These are phyloP conservation scores for Novakomyces olei DNA, from an alignment of 805 yeast genomes.

Conservation along the genomic window DNA sequence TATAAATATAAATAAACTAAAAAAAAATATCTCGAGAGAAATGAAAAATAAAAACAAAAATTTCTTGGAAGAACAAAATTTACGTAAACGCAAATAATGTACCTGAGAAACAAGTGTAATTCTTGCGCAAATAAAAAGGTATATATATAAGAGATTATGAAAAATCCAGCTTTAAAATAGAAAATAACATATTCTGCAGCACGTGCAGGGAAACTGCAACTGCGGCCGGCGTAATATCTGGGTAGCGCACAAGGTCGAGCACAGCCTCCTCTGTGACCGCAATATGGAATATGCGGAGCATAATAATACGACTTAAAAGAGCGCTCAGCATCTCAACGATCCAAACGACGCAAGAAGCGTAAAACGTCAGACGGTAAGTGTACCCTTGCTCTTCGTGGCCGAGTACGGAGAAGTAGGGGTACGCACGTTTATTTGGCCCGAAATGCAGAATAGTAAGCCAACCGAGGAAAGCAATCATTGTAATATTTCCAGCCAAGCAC, in stretches of 20 bases:
- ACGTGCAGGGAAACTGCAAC: slow-evolving; percentile 2
- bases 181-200: slow-evolving; percentile 2
- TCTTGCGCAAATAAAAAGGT: not conserved
- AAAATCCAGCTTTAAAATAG: not conserved
- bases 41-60: not conserved
- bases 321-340: not conserved
- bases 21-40: not conserved
- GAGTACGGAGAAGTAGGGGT: slow-evolving; percentile 2
- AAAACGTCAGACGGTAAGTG: not conserved
- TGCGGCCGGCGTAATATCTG: slow-evolving; percentile 1
- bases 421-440: slow-evolving; percentile 1
- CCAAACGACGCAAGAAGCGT: slow-evolving; percentile 3
- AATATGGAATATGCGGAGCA: not conserved
- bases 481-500: slow-evolving; percentile 2
- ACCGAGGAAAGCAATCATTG: slow-evolving; percentile 3
- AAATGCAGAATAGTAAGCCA: slow-evolving; percentile 3
- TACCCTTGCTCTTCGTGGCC: not conserved
- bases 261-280: slow-evolving; percentile 2
- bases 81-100: not conserved
- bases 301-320: not conserved
- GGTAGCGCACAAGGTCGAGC: slow-evolving; percentile 1
- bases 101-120: not conserved
- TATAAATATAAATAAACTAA: not conserved
- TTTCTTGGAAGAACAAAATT: not conserved
- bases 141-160: not conserved